Conservation (phyloP, 2,329 filamentous ascomycete species). For the Aspergillus piperis region DNA sequence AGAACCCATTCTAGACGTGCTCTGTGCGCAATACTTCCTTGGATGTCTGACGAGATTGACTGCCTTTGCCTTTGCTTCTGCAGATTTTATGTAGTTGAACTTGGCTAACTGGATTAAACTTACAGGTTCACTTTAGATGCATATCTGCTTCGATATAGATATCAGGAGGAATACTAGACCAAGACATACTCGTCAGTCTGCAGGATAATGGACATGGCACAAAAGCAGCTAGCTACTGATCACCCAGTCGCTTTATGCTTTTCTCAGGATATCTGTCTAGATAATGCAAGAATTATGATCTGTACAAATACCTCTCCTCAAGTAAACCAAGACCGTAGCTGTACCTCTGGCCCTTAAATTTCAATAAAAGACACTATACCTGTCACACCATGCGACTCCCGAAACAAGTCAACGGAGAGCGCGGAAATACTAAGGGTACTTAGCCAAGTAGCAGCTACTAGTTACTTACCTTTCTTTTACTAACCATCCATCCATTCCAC, state of each 20-base stretch:
- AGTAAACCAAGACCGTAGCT: not conserved
- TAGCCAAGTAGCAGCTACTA: too few relatives aligned
- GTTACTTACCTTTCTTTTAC: not conserved
- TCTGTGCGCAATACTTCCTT: slow-evolving; percentile 42
- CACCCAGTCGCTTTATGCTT: not conserved
- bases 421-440: slow-evolving; percentile 2
- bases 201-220: not conserved
- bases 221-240: too few relatives aligned
- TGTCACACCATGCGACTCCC: slow-evolving; percentile 1
- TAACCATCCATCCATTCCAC: not conserved
- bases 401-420: slow-evolving; percentile 4
- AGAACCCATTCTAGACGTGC: slow-evolving; percentile 37
- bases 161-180: not conserved
- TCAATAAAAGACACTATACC: not conserved
- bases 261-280: not conserved
- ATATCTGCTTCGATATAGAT: not conserved
- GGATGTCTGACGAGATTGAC: slow-evolving; percentile 36
- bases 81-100: not conserved
- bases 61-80: not conserved
- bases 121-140: not conserved
- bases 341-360: not conserved
- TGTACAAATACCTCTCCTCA: not conserved
- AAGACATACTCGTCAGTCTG: too few relatives aligned
- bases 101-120: not conserved
- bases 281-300: not conserved